Base-by-base conservation (phyloP, 306 rosid genomes). In the Cicer yamashitae region DNA sequence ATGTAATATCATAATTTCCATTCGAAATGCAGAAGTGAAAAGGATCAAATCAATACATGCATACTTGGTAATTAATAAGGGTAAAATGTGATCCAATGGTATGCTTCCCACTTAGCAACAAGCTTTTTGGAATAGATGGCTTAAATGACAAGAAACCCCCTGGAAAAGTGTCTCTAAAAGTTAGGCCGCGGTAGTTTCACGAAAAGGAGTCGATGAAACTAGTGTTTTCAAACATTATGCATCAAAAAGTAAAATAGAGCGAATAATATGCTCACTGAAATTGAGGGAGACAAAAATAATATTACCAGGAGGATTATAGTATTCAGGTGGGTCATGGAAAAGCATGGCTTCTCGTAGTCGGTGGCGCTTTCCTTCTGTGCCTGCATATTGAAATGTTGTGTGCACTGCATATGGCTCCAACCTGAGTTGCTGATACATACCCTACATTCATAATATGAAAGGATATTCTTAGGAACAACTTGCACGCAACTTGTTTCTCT, bases 301-400 rank as follows among this genome's bases (percentile, higher is more conserved):
- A 18, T 75, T 81, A 93, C 97, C 94, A 44, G 93, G 89, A 67
- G 90, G 84, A 84, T 93, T 93, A 77, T 88, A 93, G 77, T 93
- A 93, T 68, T 84, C 94, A 20, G 97, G 97, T 10, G 97, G 98
- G 78, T 93, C 98, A 73, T 71, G 77, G 87, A 93, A 93, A 69
- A 84, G 86, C 98, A 87, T 93, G 78, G 88, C 97, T 83, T 93
- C 98, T n/a, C 97, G 91, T 54, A 93, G 85, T 69, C 97, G 84
- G 82, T 91, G 98, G 57, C 98, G 97, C 84, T 93, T 93, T 86
- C 98, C 98, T 80, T 86, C 94, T 1, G 98, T 93, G 67, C 97
- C 98, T 8, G 91, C 96, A 83, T 82, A 91, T 77, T 93, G 96
- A 79, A 93, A 93, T 61, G 96, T 93, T 40, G 98, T 93, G 79